Base-by-base conservation (phyloP, 192 early-diverging fungal genomes). In the Podila clonocystis region DNA sequence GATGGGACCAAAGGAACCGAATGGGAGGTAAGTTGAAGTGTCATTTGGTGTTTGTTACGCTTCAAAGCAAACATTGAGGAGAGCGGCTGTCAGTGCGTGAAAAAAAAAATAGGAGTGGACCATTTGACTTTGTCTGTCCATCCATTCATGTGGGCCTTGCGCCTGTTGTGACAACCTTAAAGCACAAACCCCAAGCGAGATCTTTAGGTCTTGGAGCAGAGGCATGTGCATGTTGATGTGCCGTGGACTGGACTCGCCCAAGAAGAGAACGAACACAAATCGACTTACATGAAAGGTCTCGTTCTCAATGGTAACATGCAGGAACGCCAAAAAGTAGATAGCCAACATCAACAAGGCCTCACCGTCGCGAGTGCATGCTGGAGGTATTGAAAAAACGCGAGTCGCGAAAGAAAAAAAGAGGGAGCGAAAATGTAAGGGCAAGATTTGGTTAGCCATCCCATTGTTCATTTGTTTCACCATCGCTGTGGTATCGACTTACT, bases 291-390 rank as follows among this genome's bases (percentile, higher is more conserved):
- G 76, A 38, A 79, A 79, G 31, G 65, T 72, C 31, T 72, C 76
- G 61, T 79, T 79, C 60, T 72, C 76, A 55, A 79, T 64, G 20
- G 76, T 79, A 61, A 79, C 76, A 68, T 79, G 76, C 26, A 79
- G 65, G 52, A 79, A 79, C 17, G 76, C 76, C 70, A 79, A 64
- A 58, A 79, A 79, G 65, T 79, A 79, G 60, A 79, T 79, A 20
- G 76, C 76, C 9, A 79, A 36, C 76, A 79, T 79, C 3, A 79
- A 50, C 50, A 79, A 22, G 0, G 76, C 76, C 52, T 79, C 76
- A 19, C 76, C 76, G 45, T 79, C 70, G 20, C 76, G 76, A 65
- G 50, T 79, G 61, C 76, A 79, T 24, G 65, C 76, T 79, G 59
- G 22, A 61, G 34, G 52, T 9, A 67, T 29, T 9, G 28, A 26